Evolutionary conservation across 768 basidiomycete species (phyloP).

Genomic region (Suillus brevipes): DNA sequence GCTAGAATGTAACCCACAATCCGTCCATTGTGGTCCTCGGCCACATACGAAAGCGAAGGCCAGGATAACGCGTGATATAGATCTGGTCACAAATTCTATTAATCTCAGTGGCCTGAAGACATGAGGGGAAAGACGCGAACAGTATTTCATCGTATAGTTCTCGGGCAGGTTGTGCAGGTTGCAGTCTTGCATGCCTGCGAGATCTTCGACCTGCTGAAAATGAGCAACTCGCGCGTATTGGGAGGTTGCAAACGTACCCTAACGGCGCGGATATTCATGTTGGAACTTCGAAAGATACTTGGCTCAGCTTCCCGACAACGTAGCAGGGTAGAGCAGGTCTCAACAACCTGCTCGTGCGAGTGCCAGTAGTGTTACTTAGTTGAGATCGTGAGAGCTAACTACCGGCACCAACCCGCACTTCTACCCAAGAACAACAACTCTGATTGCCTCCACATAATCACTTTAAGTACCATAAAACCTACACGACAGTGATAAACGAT

Average conservation of each 20-base stretch:
- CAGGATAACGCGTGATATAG: slow-evolving; percentile 89
- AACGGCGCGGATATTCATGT: slow-evolving; percentile 33
- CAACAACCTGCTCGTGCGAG: background rate
- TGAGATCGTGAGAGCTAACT: background rate
- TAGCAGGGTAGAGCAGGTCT: slow-evolving; percentile 1
- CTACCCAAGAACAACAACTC: slow-evolving; percentile 3
- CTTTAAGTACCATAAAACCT: slow-evolving; percentile 5
- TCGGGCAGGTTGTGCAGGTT: slow-evolving; percentile 94
- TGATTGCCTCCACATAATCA: background rate
- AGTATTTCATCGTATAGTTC: slow-evolving; percentile 84
- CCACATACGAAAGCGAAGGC: slow-evolving; percentile 92
- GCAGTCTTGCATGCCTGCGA: slow-evolving; percentile 90
- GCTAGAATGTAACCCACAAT: slow-evolving; percentile 96
- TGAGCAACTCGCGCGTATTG: slow-evolving; percentile 15
- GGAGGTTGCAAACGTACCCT: slow-evolving; percentile 19
- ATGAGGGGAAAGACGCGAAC: slow-evolving; percentile 38
- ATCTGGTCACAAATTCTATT: slow-evolving; percentile 45
- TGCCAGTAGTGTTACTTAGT: background rate
- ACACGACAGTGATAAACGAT: slow-evolving; percentile 3
- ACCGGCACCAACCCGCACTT: background rate
- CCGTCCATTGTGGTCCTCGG: slow-evolving; percentile 84
- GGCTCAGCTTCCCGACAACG: slow-evolving; percentile 1
- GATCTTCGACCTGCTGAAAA: slow-evolving; percentile 70
- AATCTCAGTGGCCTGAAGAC: background rate
- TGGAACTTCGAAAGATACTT: background rate